Conservation (phyloP, 1,139 yeast genomes). For the Debaryomyces psychrophilus region DNA sequence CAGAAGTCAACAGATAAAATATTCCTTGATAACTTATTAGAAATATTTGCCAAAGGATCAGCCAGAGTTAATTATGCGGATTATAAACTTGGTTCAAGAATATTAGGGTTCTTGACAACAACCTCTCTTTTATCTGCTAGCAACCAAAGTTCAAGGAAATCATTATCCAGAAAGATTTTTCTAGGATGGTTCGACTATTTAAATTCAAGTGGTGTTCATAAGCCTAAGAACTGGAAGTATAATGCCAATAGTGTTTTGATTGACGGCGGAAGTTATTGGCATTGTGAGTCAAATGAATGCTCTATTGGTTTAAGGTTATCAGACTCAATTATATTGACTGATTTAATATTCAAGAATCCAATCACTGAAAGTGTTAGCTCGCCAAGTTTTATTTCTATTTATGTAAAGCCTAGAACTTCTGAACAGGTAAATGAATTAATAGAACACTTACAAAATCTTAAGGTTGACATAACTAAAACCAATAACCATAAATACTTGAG, state of each 20-base stretch:
- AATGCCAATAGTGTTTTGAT: conserved; percentile 46
- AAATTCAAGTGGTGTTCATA: conserved; percentile 24
- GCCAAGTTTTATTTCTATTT: conserved; percentile 27
- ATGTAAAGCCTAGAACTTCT: conserved; percentile 33
- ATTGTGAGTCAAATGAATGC: conserved; percentile 32
- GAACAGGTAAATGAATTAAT: conserved; percentile 20
- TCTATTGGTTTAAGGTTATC: conserved; percentile 42
- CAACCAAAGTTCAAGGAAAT: conserved; percentile 10
- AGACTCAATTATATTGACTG: conserved; percentile 39
- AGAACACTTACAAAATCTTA: conserved; percentile 24
- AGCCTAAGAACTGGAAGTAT: conserved; percentile 31
- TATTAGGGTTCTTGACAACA: conserved; percentile 45
- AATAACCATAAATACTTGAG: conserved; percentile 28
- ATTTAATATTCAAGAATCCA: conserved; percentile 32
- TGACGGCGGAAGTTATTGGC: conserved; percentile 42
- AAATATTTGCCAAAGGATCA: conserved; percentile 39
- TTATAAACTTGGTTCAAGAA: conserved; percentile 42
- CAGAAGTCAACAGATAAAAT: conserved; percentile 20
- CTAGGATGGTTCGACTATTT: conserved; percentile 49
- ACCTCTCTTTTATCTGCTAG: conserved; percentile 13
- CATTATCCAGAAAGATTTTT: conserved; percentile 31
- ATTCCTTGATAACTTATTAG: conserved; percentile 32
- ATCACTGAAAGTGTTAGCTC: conserved; percentile 1
- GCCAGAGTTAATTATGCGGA: conserved; percentile 47
- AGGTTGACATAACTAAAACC: conserved; percentile 14